Evolutionary conservation across 1,284 basidiomycete genomes (phyloP), one percentile per base, ranked within the genome.

Genomic region (Boletus mariae): DNA sequence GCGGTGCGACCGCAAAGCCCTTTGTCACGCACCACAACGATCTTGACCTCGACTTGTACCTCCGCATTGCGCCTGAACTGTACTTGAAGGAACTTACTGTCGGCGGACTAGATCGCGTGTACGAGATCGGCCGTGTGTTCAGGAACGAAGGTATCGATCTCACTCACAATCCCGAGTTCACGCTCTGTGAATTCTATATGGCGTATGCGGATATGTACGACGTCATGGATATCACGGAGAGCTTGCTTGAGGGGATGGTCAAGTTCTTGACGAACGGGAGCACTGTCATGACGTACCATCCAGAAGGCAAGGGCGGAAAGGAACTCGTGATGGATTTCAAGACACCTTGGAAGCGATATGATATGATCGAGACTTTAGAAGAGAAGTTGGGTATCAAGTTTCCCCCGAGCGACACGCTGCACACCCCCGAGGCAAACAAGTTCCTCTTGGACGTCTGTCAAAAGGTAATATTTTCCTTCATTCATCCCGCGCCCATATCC

Each of bases 101-200:
- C 45, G 97, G 96, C 62, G 96, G 96, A 11, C 81, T 99, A 31
- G 96, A 99, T 74, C 88, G 96, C 47, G 96, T 99, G 10, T 99
- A 95, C 75, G 96, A 99, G 75, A 98, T 99, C 59, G 97, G 96
- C 7, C 87, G 96, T 49, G 95, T 98, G 31, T 99, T 99, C 84
- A 79, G 97, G 53, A 99, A 99, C 73, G 97, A 99, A 72, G 92
- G 94, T 49, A 99, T 99, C 71, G 97, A 99, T 75, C 79, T 98
- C 65, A 99, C 96, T 26, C 94, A 97, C 73, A 97, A 97, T 74
- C 94, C 94, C 59, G 93, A 96, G 70, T 96, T 97, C 77, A 93
- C 93, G 20, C 97, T 98, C 73, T 99, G 96, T 82, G 96, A 99
- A 77, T 99, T 99, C 75, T 99, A 99, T 73, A 99, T 99, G 96